Conservation (phyloP, 2,329 filamentous ascomycete genomes). For the Ophiostoma australiae region DNA sequence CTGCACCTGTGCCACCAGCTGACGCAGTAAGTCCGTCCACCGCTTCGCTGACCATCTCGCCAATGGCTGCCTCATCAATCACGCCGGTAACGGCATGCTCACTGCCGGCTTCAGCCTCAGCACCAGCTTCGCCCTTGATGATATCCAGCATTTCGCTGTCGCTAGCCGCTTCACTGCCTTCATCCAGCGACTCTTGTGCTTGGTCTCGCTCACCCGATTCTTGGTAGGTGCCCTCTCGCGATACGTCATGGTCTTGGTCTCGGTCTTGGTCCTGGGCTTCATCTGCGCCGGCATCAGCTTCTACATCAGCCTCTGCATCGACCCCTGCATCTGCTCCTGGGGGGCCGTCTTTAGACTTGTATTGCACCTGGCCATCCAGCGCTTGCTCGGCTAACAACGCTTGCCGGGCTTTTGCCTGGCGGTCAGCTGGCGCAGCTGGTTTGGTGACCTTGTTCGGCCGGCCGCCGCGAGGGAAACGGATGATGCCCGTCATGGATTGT, state of each 20-base stretch:
- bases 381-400: conserved; percentile 23
- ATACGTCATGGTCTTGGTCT: not conserved
- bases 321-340: not conserved
- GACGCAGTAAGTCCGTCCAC: conserved; percentile 11
- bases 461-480: conserved; percentile 37
- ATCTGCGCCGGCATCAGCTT: not conserved
- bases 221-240: not conserved
- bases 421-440: conserved; percentile 28
- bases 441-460: conserved; percentile 45
- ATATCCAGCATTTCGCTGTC: conserved; percentile 7
- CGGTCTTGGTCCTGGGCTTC: not conserved
- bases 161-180: not conserved
- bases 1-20: not conserved
- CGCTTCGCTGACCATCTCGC: conserved; percentile 22
- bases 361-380: conserved; percentile 1
- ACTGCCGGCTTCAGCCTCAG: not conserved
- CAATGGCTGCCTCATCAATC: conserved; percentile 29
- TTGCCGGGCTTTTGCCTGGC: conserved; percentile 11
- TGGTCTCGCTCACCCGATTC: not conserved
- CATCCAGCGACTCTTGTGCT: not conserved
- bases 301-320: conserved; percentile 8
- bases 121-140: not conserved
- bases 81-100: conserved; percentile 16
- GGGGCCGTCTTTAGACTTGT: not conserved
- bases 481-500: conserved; percentile 35